Evolutionary conservation across 495 filamentous ascomycete genomes (phyloP).

Genomic region (Astrothelium subdiscretum): DNA sequence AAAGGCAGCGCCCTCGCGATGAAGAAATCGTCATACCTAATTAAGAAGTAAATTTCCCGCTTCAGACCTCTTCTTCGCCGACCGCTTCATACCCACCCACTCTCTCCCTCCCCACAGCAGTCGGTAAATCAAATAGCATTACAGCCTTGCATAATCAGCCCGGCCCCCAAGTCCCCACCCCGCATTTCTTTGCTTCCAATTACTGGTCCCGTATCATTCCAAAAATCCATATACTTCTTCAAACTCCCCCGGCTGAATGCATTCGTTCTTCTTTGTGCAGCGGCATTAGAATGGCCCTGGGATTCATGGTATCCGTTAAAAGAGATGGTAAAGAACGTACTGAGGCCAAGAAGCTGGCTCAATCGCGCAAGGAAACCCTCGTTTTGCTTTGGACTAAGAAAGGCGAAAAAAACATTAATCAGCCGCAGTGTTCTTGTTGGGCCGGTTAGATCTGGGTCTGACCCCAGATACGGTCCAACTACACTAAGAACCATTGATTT

Average conservation of each 20-base stretch:
- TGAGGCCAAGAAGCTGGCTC: slow-evolving; percentile 76
- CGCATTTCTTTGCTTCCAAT: slow-evolving; percentile 69
- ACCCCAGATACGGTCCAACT: too few species aligned
- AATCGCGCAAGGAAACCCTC: slow-evolving; percentile 62
- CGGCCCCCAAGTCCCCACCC: slow-evolving; percentile 57
- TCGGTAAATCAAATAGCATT: slow-evolving; percentile 74
- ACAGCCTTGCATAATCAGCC: slow-evolving; percentile 74
- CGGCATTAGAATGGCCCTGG: slow-evolving; percentile 32
- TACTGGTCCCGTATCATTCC: slow-evolving; percentile 75
- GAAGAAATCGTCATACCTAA: not conserved
- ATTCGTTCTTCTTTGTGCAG: slow-evolving; percentile 44
- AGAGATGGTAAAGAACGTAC: slow-evolving; percentile 71
- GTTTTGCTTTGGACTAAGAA: slow-evolving; percentile 13
- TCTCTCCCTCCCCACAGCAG: slow-evolving; percentile 42
- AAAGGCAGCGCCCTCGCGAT: not conserved
- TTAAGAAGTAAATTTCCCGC: not conserved
- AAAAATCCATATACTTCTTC: slow-evolving; percentile 90
- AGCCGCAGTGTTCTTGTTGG: too few species aligned
- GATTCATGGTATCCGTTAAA: slow-evolving; percentile 37
- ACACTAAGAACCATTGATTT: too few species aligned
- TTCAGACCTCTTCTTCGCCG: not conserved
- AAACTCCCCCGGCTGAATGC: slow-evolving; percentile 75
- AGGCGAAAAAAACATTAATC: too few species aligned
- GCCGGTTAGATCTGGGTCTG: too few species aligned
- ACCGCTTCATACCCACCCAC: slow-evolving; percentile 20